Evolutionary conservation across 495 filamentous ascomycete genomes (phyloP).

Genomic region (Neurospora sp.): DNA sequence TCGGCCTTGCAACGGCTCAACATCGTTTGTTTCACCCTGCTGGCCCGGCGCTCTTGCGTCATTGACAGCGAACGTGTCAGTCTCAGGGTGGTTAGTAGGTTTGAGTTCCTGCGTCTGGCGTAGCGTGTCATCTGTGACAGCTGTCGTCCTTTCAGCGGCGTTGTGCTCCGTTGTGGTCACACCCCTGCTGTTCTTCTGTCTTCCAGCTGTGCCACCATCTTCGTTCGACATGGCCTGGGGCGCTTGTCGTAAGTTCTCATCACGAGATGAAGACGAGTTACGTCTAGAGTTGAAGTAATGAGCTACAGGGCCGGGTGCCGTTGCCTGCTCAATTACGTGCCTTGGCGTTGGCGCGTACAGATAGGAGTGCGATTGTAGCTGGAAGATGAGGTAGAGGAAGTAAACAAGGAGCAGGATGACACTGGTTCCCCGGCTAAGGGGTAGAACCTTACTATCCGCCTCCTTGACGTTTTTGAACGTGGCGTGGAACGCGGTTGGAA

Average conservation of each 20-base stretch:
- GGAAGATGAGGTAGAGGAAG: slow-evolving; percentile 73
- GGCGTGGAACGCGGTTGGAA: slow-evolving; percentile 72
- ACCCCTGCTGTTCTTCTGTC: not conserved
- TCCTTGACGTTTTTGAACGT: slow-evolving; percentile 50
- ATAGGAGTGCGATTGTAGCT: slow-evolving; percentile 83
- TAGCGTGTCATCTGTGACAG: not conserved
- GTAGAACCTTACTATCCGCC: slow-evolving; percentile 58
- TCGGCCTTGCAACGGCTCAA: not conserved
- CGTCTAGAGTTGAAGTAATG: slow-evolving; percentile 50
- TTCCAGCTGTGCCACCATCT: not conserved
- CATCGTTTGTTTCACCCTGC: not conserved
- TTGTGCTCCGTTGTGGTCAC: not conserved
- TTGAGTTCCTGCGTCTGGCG: not conserved
- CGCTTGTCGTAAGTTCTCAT: not conserved
- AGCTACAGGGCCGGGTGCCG: slow-evolving; percentile 67
- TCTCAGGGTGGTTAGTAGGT: not conserved
- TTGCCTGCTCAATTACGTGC: slow-evolving; percentile 78
- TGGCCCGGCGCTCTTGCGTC: not conserved
- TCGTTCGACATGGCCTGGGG: not conserved
- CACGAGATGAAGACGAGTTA: slow-evolving; percentile 39
- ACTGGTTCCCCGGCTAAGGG: slow-evolving; percentile 80
- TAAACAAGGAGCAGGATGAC: slow-evolving; percentile 76
- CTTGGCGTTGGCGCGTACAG: slow-evolving; percentile 84
- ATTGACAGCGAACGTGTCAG: not conserved
- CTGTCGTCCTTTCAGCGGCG: not conserved